phyloP scores from a whole-genome alignment of 2,329 filamentous ascomycete species.

The Pyricularia sp. region DNA sequence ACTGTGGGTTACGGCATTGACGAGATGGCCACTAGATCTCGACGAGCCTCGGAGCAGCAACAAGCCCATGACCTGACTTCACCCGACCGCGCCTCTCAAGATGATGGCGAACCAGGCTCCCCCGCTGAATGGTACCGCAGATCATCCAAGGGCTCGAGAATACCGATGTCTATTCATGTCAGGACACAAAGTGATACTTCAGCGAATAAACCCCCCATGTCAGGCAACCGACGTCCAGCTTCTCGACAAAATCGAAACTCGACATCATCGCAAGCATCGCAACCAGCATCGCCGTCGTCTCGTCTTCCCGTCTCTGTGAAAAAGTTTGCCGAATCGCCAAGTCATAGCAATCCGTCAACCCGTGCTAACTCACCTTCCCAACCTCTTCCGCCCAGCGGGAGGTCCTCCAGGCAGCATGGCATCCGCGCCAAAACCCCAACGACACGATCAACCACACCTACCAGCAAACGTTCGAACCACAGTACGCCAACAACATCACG shows the following conservation, averaged over 20 bases:
- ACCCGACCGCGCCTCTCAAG: constrained; percentile 36
- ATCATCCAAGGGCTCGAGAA: constrained; percentile 14
- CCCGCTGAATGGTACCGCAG: constrained; percentile 57
- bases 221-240: not conserved
- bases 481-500: constrained; percentile 13
- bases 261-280: constrained; percentile 12
- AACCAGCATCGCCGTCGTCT: constrained; percentile 22
- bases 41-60: constrained; percentile 68
- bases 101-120: constrained; percentile 49
- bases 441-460: constrained; percentile 17
- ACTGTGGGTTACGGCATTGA: constrained; percentile 54
- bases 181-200: constrained; percentile 52
- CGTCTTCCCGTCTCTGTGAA: constrained; percentile 27
- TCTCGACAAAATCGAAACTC: constrained; percentile 1
- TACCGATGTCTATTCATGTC: constrained; percentile 28
- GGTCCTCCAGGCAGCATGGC: constrained; percentile 23
- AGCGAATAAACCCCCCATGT: not conserved
- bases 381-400: constrained; percentile 31
- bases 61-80: constrained; percentile 45
- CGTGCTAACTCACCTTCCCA: constrained; percentile 47
- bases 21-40: constrained; percentile 28
- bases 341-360: constrained; percentile 40
- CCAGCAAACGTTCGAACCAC: constrained; percentile 32
- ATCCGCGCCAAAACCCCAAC: constrained; percentile 30
- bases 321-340: constrained; percentile 31